Percentiles rank a stretch among this genome's conserved stretches.
These are phyloP conservation scores for Pseudogymnoascus sp. DNA, from an alignment of 2,329 filamentous ascomycete genomes.

Conservation along the genomic window DNA sequence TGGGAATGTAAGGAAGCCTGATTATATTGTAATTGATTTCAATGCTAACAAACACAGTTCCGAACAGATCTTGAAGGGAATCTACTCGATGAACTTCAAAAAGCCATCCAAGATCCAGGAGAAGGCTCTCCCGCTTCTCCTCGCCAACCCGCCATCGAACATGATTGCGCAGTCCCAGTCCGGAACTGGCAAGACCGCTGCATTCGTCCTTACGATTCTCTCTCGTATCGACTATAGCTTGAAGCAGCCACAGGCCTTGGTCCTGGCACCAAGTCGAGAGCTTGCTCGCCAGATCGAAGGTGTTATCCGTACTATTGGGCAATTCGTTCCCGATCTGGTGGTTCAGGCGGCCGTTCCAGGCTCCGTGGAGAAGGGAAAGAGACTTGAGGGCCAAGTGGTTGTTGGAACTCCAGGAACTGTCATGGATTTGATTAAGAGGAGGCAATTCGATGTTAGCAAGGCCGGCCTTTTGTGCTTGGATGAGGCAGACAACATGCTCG, in stretches of 20 bases:
- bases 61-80: slow-evolving; percentile 64
- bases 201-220: slow-evolving; percentile 88
- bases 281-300: slow-evolving; percentile 88
- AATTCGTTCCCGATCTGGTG: slow-evolving; percentile 68
- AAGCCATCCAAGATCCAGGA: slow-evolving; percentile 99
- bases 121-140: slow-evolving; percentile 81
- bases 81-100: slow-evolving; percentile 76
- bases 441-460: slow-evolving; percentile 62
- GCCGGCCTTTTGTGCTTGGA: slow-evolving; percentile 85
- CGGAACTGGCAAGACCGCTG: slow-evolving; percentile 94
- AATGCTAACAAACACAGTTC: slow-evolving; percentile 34
- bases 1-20: slow-evolving; percentile 62
- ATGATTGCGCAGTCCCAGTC: slow-evolving; percentile 99
- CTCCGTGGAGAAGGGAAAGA: slow-evolving; percentile 58
- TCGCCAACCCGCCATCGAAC: slow-evolving; percentile 79
- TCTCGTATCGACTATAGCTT: slow-evolving; percentile 71
- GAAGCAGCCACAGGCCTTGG: slow-evolving; percentile 72
- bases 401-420: slow-evolving; percentile 93
- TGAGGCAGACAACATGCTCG: slow-evolving; percentile 98
- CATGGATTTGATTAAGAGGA: slow-evolving; percentile 74
- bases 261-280: slow-evolving; percentile 88
- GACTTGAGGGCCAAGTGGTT: slow-evolving; percentile 69
- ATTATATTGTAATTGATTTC: not conserved
- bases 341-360: slow-evolving; percentile 82
- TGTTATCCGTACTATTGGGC: slow-evolving; percentile 76